Evolutionary conservation across 306 rosid genomes (phyloP), one percentile per base, ranked within the genome.

Genomic region (Oemleria cerasiformis): DNA sequence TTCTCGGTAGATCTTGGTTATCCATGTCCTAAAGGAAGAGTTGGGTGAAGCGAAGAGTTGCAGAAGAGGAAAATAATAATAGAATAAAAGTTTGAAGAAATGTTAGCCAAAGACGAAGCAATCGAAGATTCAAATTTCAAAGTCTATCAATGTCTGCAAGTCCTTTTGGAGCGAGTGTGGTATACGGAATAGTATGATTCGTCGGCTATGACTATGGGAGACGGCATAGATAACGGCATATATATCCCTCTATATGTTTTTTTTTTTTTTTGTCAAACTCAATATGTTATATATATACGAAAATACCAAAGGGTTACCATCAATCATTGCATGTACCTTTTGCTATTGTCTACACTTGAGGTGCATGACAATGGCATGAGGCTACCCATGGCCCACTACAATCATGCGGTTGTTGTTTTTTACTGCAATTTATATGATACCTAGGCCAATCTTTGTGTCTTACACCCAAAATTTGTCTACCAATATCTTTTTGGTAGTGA

Each of bases 1-100:
- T 40, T 66, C 63, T 68, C 12, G 44, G 60, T 8, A 58, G 86
- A 75, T 71, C 81, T 66, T 71, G 71, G 43, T 8, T 38, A 20
- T 82, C 86, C 86, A 82, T 82, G 8, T 69, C 57, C 7, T 11
- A 16, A 12, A 13, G 51, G 51, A 47, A 47, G 51, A 4, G 7
- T 14, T 47, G 51, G 67, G 13, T 48, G 23, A 20, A 12, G 44
- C 5, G 8, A 11, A 63, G 40, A 45, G 49, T 15, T 56, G 47
- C 45, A 49, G 34, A 1, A 39, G 61, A 2, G 14, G 67, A 12
- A 44, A 5, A 14, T 0, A 64, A 44, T 4, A 47, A 9, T 0
- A n/a, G 48, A 38, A 65, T 15, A 41, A 16, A 25, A 8, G 12
- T 4, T 11, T 12, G 30, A 25, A 30, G 63, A 30, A 57, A 13